A percentile compares a stretch with the other conserved stretches of the same genome.
These are phyloP conservation scores for Herpetospermum pedunculosum DNA, from an alignment of 306 rosid genomes.

Conservation along the genomic window DNA sequence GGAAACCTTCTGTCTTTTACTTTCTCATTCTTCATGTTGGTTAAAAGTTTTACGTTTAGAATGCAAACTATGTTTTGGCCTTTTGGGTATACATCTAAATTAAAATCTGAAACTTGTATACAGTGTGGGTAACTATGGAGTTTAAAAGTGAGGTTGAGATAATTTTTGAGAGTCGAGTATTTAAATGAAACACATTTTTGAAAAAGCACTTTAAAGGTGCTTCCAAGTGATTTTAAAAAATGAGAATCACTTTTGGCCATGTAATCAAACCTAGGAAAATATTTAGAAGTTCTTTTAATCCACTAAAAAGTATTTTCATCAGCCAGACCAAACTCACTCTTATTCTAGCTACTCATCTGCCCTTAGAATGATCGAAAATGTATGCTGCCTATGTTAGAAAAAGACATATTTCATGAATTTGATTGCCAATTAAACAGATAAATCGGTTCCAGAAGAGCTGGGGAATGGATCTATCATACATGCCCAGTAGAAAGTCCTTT, in stretches of 20 bases:
- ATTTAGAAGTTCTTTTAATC: background rate
- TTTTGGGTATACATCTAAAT: background rate
- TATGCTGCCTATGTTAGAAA: background rate
- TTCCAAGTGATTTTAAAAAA: background rate
- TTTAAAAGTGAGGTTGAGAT: background rate
- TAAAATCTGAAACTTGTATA: background rate
- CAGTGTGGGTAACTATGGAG: background rate
- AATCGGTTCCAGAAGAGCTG: constrained; percentile 69
- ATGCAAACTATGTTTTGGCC: background rate
- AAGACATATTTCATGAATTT: background rate
- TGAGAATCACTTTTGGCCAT: background rate
- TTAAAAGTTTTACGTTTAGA: background rate
- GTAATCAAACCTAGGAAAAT: background rate
- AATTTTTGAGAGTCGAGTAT: background rate
- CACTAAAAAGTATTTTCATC: background rate
- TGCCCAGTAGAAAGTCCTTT: constrained; percentile 94
- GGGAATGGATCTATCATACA: constrained; percentile 84
- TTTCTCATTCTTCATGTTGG: background rate
- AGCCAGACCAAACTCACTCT: background rate
- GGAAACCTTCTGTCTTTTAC: background rate
- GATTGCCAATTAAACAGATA: constrained; percentile 33
- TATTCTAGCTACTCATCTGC: background rate
- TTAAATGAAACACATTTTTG: background rate
- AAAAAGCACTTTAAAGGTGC: background rate
- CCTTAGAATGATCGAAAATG: background rate